Percentiles rank a stretch among this genome's conserved stretches.
Evolutionary conservation across 176 grass and related monocot species (phyloP).

Genomic region (Leersia perrieri): DNA sequence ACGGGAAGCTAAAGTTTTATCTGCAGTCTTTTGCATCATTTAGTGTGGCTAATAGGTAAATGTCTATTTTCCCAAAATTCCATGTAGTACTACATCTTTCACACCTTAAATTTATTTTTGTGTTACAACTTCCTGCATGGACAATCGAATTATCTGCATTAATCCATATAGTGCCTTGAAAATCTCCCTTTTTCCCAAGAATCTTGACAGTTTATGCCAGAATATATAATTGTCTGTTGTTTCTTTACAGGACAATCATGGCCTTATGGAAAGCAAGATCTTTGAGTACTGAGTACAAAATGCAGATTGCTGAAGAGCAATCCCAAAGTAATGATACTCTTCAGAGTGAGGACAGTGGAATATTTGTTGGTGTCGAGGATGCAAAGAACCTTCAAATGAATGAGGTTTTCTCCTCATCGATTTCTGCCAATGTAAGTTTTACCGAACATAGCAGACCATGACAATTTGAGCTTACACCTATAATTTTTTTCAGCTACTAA

Average conservation of each 20-base stretch:
- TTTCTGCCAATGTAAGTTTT: conserved; percentile 64
- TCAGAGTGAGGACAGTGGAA: conserved; percentile 66
- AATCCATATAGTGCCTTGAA: conserved; percentile 12
- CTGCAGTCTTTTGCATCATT: conserved; percentile 95
- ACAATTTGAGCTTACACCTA: conserved; percentile 13
- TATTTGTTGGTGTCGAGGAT: conserved; percentile 73
- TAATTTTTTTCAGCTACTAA: background rate
- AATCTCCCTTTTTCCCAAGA: conserved; percentile 43
- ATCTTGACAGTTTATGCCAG: background rate
- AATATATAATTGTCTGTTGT: conserved; percentile 22
- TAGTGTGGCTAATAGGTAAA: conserved; percentile 81
- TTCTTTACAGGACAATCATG: conserved; percentile 78
- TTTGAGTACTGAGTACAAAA: conserved; percentile 65
- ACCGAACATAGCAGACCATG: conserved; percentile 6
- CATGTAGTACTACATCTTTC: background rate
- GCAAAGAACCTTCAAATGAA: conserved; percentile 57
- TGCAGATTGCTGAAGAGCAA: conserved; percentile 80
- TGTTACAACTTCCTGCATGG: background rate
- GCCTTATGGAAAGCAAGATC: conserved; percentile 94
- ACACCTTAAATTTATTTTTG: background rate
- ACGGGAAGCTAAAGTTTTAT: conserved; percentile 81
- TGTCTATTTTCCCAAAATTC: conserved; percentile 8
- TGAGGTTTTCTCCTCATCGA: conserved; percentile 54
- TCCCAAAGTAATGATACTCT: conserved; percentile 46
- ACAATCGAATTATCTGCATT: background rate